phyloP scores from a whole-genome alignment of 2,329 filamentous ascomycete species.

The Emmonsiellopsis sp. region DNA sequence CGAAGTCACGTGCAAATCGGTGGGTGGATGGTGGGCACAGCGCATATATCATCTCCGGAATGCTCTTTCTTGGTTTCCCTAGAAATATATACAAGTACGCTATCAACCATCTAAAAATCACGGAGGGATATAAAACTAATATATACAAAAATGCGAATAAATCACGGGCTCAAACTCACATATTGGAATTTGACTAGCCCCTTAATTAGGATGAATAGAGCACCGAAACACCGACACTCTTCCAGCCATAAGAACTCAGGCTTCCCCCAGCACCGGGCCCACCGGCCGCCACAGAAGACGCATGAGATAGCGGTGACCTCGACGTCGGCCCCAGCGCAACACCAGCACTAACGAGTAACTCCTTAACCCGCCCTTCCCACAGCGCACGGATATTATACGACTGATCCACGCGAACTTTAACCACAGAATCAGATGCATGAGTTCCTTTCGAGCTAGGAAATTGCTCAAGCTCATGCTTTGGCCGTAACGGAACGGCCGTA shows the following conservation, averaged over 20 bases:
- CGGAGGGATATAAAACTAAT: no score
- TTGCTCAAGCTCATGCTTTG: conserved; percentile 15
- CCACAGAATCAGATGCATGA: conserved; percentile 69
- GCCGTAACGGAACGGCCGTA: conserved; percentile 5
- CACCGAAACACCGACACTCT: conserved; percentile 33
- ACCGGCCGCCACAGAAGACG: conserved; percentile 15
- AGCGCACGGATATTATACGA: conserved; percentile 75
- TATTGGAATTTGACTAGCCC: neutral
- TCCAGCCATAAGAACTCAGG: conserved; percentile 30
- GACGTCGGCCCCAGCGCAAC: conserved; percentile 62
- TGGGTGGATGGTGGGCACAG: no score
- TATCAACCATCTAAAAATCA: no score
- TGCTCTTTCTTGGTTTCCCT: no score
- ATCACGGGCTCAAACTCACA: no score
- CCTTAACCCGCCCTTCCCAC: conserved; percentile 91
- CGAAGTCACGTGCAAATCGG: no score
- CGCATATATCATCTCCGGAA: no score
- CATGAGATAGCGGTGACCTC: conserved; percentile 23
- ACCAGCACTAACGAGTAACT: conserved; percentile 83
- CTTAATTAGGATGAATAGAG: conserved; percentile 30
- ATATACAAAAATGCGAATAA: no score
- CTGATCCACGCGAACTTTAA: conserved; percentile 86
- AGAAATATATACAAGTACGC: no score
- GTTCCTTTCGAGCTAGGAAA: conserved; percentile 29
- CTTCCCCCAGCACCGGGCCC: conserved; percentile 19